Evolutionary conservation across 73 alveolate species (phyloP), one percentile per base, ranked within the genome.

Genomic region (Blepharisma stoltei): DNA sequence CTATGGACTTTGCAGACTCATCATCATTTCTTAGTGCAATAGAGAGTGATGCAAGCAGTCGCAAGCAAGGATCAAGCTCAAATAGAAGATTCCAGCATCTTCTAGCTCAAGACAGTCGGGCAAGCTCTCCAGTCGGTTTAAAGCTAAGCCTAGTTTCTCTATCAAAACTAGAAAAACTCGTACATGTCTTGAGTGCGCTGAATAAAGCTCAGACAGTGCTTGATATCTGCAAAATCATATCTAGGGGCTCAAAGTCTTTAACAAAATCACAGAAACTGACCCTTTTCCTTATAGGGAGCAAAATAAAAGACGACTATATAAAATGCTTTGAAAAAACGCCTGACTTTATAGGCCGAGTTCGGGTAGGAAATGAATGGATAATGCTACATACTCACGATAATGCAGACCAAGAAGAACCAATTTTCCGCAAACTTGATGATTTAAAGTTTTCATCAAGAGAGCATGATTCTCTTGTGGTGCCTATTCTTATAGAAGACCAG

Each of bases 351-450:
- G 73, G 73, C 14, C 0, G 73, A 38, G 73, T 60, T 14, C 0
- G 73, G 46, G 49, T 60, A 9, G 73, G 73, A 4, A 25, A 14
- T 25, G 14, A 8, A 2, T 60, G 73, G 73, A 60, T 60, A 14
- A 18, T 60, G 14, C 14, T 60, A 47, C 73, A 60, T 60, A 60
- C 73, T 1, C 73, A 60, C 23, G 23, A 60, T 14, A 38, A 60
- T 18, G 73, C 73, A 14, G 14, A 60, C 23, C 73, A 60, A 25
- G 73, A 60, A 60, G 73, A 60, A 4, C 73, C 73, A 2, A 14
- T 60, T 20, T 60, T 60, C 23, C 14, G 23, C 0, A 60, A 60
- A 25, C 45, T 60, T 60, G 73, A 60, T 8, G 73, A 60, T 20
- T 25, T 60, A 18, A 60, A 60, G 73, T 60, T 18, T 38, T 38